Percentiles rank a stretch among this genome's conserved stretches.
Conservation (phyloP, 306 rosid species). For the Fragaria iinumae region DNA sequence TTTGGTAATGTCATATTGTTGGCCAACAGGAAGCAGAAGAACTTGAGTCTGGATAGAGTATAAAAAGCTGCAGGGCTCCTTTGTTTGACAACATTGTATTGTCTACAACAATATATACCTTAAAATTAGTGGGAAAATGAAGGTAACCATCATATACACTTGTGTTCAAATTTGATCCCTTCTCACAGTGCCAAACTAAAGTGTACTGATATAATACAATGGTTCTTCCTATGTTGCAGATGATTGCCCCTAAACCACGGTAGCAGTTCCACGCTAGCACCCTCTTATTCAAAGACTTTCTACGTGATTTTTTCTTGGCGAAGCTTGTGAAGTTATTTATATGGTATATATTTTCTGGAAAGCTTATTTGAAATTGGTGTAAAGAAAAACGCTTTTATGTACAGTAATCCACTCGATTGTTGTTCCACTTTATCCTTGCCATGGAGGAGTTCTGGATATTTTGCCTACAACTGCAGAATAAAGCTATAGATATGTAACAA, state of each 20-base stretch:
- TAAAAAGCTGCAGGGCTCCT: not conserved
- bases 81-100: not conserved
- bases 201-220: not conserved
- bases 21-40: constrained; percentile 19
- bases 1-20: not conserved
- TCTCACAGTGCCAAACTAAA: not conserved
- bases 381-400: not conserved
- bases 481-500: not conserved
- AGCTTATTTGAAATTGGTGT: not conserved
- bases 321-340: not conserved
- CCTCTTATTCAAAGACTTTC: not conserved
- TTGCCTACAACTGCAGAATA: not conserved
- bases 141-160: not conserved
- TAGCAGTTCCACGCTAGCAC: not conserved
- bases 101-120: not conserved
- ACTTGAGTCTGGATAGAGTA: constrained; percentile 5
- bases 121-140: not conserved
- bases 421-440: not conserved
- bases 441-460: not conserved
- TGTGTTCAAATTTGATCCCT: not conserved
- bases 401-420: not conserved
- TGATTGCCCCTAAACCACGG: not conserved
- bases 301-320: not conserved
- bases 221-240: not conserved
- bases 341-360: not conserved